These are phyloP conservation scores for Geosmithia putterillii DNA, from an alignment of 2,329 filamentous ascomycete genomes.

Conservation along the genomic window DNA sequence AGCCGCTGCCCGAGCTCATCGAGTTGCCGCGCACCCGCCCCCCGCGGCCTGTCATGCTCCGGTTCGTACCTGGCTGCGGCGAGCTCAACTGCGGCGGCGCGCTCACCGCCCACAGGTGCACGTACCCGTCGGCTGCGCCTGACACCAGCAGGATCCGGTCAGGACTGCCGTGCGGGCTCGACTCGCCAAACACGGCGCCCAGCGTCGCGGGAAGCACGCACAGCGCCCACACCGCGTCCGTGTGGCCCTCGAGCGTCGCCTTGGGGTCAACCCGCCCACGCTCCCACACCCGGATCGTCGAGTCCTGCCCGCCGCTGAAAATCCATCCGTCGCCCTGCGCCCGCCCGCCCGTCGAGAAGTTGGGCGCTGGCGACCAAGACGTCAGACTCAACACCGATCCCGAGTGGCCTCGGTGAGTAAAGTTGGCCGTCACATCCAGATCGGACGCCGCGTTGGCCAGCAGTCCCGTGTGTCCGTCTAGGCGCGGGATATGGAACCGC, in stretches of 20 bases:
- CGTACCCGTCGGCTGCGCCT: constrained; percentile 78
- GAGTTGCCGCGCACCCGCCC: constrained; percentile 81
- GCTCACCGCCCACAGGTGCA: constrained; percentile 91
- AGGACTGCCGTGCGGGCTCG: constrained; percentile 61
- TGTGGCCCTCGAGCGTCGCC: constrained; percentile 85
- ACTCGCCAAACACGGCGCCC: constrained; percentile 67
- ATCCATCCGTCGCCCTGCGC: constrained; percentile 94
- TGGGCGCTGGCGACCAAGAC: constrained; percentile 76
- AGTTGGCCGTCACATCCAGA: constrained; percentile 84
- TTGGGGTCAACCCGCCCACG: constrained; percentile 89
- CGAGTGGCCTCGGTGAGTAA: constrained; percentile 89
- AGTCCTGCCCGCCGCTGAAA: constrained; percentile 92
- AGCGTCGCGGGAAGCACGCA: constrained; percentile 82
- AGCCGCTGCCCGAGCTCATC: constrained; percentile 87
- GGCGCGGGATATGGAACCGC: constrained; percentile 86
- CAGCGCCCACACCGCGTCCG: constrained; percentile 89
- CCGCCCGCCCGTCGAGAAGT: constrained; percentile 79
- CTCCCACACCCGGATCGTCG: constrained; percentile 91
- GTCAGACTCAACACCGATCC: constrained; percentile 80
- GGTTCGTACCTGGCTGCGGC: constrained; percentile 54
- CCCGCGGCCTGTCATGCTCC: constrained; percentile 44
- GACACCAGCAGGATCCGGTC: constrained; percentile 87
- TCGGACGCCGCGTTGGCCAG: constrained; percentile 52
- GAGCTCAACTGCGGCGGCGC: constrained; percentile 77
- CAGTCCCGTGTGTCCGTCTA: constrained; percentile 40